Evolutionary conservation across 495 filamentous ascomycete species (phyloP), one percentile per base, ranked within the genome.

Genomic region (Pyronema domesticum): DNA sequence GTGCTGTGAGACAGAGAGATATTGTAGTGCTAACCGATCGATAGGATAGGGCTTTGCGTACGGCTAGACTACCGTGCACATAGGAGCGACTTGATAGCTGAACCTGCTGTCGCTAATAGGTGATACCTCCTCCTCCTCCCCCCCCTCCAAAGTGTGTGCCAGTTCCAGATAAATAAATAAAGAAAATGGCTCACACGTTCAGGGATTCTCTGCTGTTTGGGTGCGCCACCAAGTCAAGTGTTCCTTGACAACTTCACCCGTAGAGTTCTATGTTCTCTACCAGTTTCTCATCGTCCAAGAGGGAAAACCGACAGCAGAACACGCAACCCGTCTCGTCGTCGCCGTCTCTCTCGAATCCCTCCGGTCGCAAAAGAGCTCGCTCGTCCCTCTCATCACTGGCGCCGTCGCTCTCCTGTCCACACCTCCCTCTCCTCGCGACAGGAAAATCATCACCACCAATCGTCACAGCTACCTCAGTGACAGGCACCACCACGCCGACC

Each of bases 111-210:
- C 48, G 48, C 18, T 51, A 51, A 51, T 8, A 51, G 48, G 48
- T 51, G 48, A 36, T 51, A 51, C 48, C 30, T 11, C 48, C 48
- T 33, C 48, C 48, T 33, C 19, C 19, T 18, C 48, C 48, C 19
- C 19, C 36, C 14, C 34, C 17, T 40, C 15, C 1, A 34, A 9
- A 30, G 23, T 30, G 23, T 30, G 23, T 30, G 23, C 23, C 23
- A 17, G 50, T 53, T 53, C 50, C 50, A 53, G 35, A 30, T 47
- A 47, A 42, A 42, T 42, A 42, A 42, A 50, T 50, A 53, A 40
- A 30, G 23, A 53, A 51, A 53, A 53, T 53, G 50, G 50, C 50
- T 53, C 50, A 53, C 50, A 43, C 23, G 15, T 53, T 42, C 50
- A 53, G 50, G 50, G 50, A 53, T 42, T 37, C 37, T 33, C 50